Evolutionary conservation across 1,139 yeast genomes (phyloP).

Genomic region (Magnusiomyces tetraspermus): DNA sequence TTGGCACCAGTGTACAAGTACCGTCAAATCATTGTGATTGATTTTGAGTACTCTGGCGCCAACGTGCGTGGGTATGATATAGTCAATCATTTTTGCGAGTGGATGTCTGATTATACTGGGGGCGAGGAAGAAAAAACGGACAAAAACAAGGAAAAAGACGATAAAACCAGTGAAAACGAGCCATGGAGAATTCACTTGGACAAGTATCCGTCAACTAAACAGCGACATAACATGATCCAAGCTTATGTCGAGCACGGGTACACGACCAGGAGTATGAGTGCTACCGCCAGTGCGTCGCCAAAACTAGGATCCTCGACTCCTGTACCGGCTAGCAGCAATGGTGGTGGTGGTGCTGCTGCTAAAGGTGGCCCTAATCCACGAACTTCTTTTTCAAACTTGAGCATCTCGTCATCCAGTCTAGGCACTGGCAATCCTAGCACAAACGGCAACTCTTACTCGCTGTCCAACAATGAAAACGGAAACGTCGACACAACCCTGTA

Average conservation of each 20-base stretch:
- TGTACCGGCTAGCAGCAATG: too few relatives aligned
- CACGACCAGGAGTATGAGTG: neutral
- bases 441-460: too few relatives aligned
- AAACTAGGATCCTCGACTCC: too few relatives aligned
- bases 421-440: too few relatives aligned
- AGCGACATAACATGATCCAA: slow-evolving; percentile 61
- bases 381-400: too few relatives aligned
- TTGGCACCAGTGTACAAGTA: slow-evolving; percentile 44
- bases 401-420: too few relatives aligned
- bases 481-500: too few relatives aligned
- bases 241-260: slow-evolving; percentile 51
- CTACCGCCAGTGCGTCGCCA: neutral
- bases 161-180: slow-evolving; percentile 41
- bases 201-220: slow-evolving; percentile 55
- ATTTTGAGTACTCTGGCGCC: slow-evolving; percentile 94
- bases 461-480: too few relatives aligned
- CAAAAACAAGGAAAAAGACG: too few relatives aligned
- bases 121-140: too few relatives aligned
- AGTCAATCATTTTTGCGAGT: slow-evolving; percentile 56
- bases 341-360: too few relatives aligned
- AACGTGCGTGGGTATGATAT: slow-evolving; percentile 84
- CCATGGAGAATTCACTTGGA: slow-evolving; percentile 51
- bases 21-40: slow-evolving; percentile 78
- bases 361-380: too few relatives aligned
- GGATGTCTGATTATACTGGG: slow-evolving; percentile 79